Evolutionary conservation across 2,329 filamentous ascomycete species (phyloP).

Genomic region (Alternaria viburni): DNA sequence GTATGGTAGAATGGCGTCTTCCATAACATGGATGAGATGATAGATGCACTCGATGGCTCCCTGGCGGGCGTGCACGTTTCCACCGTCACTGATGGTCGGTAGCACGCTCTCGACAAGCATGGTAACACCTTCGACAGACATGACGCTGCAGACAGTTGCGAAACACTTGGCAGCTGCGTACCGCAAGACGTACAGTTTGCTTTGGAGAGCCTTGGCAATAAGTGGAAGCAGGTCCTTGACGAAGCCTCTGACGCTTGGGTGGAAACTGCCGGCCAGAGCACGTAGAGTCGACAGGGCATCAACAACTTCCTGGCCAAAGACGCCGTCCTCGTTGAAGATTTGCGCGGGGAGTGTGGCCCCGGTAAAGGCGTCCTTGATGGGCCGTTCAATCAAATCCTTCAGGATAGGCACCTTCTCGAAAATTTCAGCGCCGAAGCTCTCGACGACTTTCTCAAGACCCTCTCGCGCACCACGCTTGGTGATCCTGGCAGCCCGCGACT

Average conservation of each 20-base stretch:
- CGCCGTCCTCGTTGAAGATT: conserved; percentile 74
- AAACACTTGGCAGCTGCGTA: conserved; percentile 98
- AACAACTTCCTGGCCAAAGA: conserved; percentile 88
- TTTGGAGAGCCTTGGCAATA: conserved; percentile 86
- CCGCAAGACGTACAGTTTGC: conserved; percentile 86
- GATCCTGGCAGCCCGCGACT: conserved; percentile 86
- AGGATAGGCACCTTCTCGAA: conserved; percentile 87
- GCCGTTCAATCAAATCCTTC: conserved; percentile 78
- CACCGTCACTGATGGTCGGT: conserved; percentile 86
- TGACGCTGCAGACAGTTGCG: conserved; percentile 95
- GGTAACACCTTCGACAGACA: conserved; percentile 94
- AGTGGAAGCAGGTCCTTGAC: conserved; percentile 83
- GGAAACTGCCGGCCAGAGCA: conserved; percentile 88
- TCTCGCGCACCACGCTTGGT: conserved; percentile 93
- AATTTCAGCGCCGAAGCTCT: conserved; percentile 76
- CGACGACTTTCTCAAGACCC: conserved; percentile 84
- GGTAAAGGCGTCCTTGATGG: conserved; percentile 76
- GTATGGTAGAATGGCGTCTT: conserved; percentile 92
- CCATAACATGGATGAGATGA: conserved; percentile 97
- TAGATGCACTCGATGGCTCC: conserved; percentile 95
- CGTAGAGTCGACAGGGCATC: conserved; percentile 93
- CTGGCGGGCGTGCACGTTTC: conserved; percentile 88
- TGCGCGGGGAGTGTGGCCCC: conserved; percentile 71
- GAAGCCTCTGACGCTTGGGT: conserved; percentile 76
- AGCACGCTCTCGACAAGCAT: conserved; percentile 92